phyloP scores from a whole-genome alignment of 306 rosid genomes.

The Castanea mollissima region DNA sequence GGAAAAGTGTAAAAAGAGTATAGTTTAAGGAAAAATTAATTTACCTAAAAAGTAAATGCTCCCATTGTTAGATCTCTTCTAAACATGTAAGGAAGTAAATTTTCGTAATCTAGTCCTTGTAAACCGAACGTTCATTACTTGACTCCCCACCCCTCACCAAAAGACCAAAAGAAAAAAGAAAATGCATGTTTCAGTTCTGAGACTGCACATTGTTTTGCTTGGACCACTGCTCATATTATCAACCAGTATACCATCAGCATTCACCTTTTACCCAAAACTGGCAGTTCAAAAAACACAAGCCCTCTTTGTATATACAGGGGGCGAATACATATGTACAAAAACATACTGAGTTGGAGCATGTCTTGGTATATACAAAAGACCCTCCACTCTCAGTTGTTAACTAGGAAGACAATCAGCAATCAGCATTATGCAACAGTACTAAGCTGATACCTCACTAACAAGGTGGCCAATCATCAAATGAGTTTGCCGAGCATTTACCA shows the following conservation, averaged over 20 bases:
- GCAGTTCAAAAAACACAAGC: not conserved
- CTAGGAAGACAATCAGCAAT: constrained; percentile 14
- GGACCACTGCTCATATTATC: not conserved
- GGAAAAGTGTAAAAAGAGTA: no score
- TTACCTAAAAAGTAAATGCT: no score
- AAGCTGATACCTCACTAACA: constrained; percentile 1
- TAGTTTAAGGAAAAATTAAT: no score
- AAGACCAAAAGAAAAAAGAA: no score
- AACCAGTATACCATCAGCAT: not conserved
- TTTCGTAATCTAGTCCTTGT: no score
- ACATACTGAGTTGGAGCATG: not conserved
- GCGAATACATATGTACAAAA: not conserved
- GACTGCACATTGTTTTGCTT: no score
- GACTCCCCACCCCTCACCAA: no score
- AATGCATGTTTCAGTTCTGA: no score
- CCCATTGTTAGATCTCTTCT: no score
- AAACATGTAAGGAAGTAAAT: no score
- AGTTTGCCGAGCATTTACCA: constrained; percentile 42
- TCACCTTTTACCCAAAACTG: not conserved
- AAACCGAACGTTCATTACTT: no score
- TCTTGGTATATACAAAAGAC: not conserved
- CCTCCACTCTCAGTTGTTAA: not conserved
- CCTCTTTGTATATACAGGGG: not conserved
- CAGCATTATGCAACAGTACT: not conserved
- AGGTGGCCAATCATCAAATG: not conserved